These are phyloP conservation scores for Bruguiera parviflora DNA, from an alignment of 345 rosid species.

Conservation along the genomic window DNA sequence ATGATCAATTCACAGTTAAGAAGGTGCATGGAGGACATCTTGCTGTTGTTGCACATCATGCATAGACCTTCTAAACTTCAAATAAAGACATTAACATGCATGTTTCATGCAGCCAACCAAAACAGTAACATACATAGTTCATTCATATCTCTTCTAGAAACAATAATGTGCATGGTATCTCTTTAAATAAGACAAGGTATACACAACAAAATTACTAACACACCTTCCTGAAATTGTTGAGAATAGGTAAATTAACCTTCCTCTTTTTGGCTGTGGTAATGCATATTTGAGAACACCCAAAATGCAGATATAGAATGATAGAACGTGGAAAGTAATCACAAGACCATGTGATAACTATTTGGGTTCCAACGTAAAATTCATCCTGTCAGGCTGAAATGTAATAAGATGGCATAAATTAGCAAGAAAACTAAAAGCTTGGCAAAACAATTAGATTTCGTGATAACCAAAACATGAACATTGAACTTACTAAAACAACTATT, in stretches of 20 bases:
- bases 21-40: too few relatives aligned
- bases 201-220: not conserved
- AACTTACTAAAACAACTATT: conserved; percentile 15
- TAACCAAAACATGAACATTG: conserved; percentile 9
- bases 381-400: not conserved
- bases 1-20: too few relatives aligned
- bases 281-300: not conserved
- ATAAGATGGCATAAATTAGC: not conserved
- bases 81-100: not conserved
- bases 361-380: not conserved
- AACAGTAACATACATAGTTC: too few relatives aligned
- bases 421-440: conserved; percentile 4
- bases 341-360: not conserved
- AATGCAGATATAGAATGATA: not conserved
- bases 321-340: not conserved
- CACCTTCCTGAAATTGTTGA: not conserved
- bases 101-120: not conserved
- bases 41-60: too few relatives aligned
- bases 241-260: not conserved
- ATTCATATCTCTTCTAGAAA: too few relatives aligned
- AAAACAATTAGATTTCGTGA: conserved; percentile 3
- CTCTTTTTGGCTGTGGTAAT: not conserved
- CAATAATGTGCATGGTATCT: too few relatives aligned
- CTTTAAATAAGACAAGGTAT: not conserved
- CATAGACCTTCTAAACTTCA: too few relatives aligned